Percentiles rank a stretch among this genome's conserved stretches.
Evolutionary conservation across 148 eudicot genomes (phyloP).

Genomic region (Agrostemma githago): DNA sequence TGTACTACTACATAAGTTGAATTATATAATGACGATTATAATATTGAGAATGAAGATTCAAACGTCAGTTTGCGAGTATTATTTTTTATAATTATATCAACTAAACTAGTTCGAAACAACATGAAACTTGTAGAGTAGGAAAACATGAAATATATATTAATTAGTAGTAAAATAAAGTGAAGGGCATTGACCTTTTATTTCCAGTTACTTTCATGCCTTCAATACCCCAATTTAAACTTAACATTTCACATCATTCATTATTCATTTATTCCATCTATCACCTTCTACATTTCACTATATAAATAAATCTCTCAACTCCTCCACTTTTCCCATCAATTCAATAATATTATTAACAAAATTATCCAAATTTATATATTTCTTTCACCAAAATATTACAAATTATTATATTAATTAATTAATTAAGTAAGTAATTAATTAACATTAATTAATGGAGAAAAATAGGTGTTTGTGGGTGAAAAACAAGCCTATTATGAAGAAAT

Average conservation of each 20-base stretch:
- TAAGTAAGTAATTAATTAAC: too few species aligned
- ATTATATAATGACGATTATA: too few species aligned
- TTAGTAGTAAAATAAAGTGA: background rate
- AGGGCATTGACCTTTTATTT: slow-evolving; percentile 19
- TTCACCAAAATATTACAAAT: background rate
- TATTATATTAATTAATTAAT: too few species aligned
- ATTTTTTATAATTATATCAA: too few species aligned
- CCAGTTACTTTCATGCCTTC: slow-evolving; percentile 34
- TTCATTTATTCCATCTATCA: background rate
- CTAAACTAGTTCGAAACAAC: background rate
- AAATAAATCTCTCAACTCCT: slow-evolving; percentile 3
- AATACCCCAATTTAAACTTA: slow-evolving; percentile 18
- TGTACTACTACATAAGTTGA: too few species aligned
- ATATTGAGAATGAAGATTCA: too few species aligned
- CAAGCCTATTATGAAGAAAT: slow-evolving; percentile 16
- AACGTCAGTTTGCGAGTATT: too few species aligned
- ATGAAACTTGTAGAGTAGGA: background rate
- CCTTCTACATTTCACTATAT: background rate
- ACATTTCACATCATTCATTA: slow-evolving; percentile 18
- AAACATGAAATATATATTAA: background rate
- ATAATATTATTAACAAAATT: too few species aligned
- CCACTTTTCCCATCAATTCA: background rate
- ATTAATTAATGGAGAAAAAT: slow-evolving; percentile 20
- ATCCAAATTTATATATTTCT: too few species aligned
- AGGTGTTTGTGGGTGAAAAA: slow-evolving; percentile 14